These are phyloP conservation scores for Phytopythium ostracodes DNA, from an alignment of 352 stramenopile species.

Conservation along the genomic window DNA sequence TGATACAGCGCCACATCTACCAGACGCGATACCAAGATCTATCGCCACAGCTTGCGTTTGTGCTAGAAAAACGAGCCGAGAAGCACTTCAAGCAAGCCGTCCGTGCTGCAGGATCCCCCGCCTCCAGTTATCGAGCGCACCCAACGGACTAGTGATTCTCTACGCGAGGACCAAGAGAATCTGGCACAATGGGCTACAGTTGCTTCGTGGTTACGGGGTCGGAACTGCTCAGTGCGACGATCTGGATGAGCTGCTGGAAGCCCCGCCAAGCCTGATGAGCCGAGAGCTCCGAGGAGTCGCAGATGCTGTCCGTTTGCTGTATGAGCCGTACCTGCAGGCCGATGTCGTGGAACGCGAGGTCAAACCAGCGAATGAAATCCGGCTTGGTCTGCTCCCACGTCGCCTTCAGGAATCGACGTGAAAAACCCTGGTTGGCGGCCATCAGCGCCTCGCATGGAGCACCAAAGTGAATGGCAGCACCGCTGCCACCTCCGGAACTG, in stretches of 20 bases:
- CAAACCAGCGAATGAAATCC: constrained; percentile 33
- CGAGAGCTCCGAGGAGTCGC: constrained; percentile 6
- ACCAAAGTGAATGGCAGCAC: constrained; percentile 27
- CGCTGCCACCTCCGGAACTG: not conserved
- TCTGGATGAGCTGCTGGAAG: constrained; percentile 41
- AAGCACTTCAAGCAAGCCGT: constrained; percentile 45
- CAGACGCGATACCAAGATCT: constrained; percentile 50
- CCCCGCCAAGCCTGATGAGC: constrained; percentile 20
- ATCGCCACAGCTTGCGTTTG: constrained; percentile 65
- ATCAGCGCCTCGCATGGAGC: constrained; percentile 25
- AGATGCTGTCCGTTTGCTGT: constrained; percentile 37
- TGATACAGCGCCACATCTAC: constrained; percentile 78
- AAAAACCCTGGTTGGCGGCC: constrained; percentile 22
- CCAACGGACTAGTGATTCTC: not conserved
- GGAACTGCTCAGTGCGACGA: constrained; percentile 14
- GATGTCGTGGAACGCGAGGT: constrained; percentile 34
- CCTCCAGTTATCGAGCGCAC: not conserved
- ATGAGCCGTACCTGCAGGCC: constrained; percentile 40
- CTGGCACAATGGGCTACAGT: not conserved
- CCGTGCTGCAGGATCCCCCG: not conserved
- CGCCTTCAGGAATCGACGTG: constrained; percentile 27
- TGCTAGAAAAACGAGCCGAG: constrained; percentile 65
- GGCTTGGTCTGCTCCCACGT: constrained; percentile 45
- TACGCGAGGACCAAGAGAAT: not conserved
- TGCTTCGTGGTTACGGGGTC: constrained; percentile 9